These are phyloP conservation scores for Eimeria necatrix DNA, from an alignment of 169 alveolate genomes.

Conservation along the genomic window DNA sequence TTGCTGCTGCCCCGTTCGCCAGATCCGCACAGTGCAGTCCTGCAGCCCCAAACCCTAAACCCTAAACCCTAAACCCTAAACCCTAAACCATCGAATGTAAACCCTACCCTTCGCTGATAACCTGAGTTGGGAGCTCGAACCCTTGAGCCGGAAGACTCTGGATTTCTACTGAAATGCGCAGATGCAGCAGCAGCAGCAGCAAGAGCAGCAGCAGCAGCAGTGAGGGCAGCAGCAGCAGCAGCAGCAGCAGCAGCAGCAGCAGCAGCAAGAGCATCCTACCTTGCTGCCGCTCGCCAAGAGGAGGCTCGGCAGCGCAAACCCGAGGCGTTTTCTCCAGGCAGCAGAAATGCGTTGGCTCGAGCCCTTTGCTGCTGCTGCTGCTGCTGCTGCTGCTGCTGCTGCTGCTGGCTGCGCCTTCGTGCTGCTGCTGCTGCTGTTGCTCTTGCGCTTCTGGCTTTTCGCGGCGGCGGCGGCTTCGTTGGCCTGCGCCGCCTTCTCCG, in stretches of 20 bases:
- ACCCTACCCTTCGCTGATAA: no score
- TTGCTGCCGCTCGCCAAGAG: conserved; percentile 68
- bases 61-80: background rate
- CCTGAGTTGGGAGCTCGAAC: background rate
- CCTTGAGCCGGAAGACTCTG: background rate
- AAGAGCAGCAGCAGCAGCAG: background rate
- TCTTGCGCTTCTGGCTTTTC: conserved; percentile 80
- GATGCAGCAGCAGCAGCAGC: background rate
- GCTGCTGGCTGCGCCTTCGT: background rate
- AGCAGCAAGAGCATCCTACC: conserved; percentile 7
- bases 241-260: background rate
- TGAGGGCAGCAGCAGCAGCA: background rate
- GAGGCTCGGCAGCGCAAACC: background rate
- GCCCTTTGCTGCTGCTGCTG: conserved; percentile 13
- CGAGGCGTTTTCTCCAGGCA: background rate
- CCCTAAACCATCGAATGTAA: background rate
- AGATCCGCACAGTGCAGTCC: conserved; percentile 95
- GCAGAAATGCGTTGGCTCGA: background rate
- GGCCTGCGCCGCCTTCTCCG: conserved; percentile 94
- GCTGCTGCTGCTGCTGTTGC: background rate
- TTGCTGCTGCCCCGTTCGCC: conserved; percentile 92
- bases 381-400: conserved; percentile 2
- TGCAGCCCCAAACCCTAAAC: background rate
- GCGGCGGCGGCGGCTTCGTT: conserved; percentile 97
- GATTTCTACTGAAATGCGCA: background rate